These are phyloP conservation scores for Xylaria palmicola DNA, from an alignment of 495 filamentous ascomycete genomes.

Conservation along the genomic window DNA sequence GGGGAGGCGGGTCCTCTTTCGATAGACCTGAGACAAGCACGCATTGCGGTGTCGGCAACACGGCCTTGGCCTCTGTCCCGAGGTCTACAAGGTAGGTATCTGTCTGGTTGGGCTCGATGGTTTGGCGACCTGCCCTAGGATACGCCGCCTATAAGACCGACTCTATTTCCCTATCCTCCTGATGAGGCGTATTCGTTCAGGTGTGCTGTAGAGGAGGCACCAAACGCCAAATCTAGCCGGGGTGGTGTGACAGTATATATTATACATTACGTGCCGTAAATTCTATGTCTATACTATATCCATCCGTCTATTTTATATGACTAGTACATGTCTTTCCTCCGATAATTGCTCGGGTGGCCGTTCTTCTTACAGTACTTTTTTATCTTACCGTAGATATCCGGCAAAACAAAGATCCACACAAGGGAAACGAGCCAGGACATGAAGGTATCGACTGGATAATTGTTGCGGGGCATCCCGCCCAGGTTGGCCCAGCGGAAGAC, in stretches of 20 bases:
- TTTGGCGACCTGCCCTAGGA: no score
- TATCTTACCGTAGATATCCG: conserved; percentile 60
- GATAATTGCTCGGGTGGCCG: conserved; percentile 49
- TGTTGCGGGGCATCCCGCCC: conserved; percentile 59
- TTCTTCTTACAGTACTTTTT: conserved; percentile 57
- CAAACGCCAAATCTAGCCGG: no score
- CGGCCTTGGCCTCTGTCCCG: no score
- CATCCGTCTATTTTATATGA: background rate
- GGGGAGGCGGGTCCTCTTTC: no score
- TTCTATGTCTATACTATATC: background rate
- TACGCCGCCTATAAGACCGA: no score
- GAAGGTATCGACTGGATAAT: conserved; percentile 60
- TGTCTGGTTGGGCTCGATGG: no score
- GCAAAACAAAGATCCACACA: conserved; percentile 60
- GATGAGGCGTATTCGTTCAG: background rate
- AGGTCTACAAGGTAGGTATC: no score
- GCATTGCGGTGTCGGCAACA: no score
- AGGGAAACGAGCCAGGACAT: conserved; percentile 55
- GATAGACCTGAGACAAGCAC: no score
- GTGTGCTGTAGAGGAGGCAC: no score
- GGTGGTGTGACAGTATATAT: background rate
- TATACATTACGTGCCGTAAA: background rate
- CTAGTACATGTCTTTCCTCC: conserved; percentile 21
- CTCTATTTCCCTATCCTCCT: background rate
- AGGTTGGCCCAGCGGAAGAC: conserved; percentile 62